Evolutionary conservation across 2,329 filamentous ascomycete genomes (phyloP).

Genomic region (Leptodontidium sp.): DNA sequence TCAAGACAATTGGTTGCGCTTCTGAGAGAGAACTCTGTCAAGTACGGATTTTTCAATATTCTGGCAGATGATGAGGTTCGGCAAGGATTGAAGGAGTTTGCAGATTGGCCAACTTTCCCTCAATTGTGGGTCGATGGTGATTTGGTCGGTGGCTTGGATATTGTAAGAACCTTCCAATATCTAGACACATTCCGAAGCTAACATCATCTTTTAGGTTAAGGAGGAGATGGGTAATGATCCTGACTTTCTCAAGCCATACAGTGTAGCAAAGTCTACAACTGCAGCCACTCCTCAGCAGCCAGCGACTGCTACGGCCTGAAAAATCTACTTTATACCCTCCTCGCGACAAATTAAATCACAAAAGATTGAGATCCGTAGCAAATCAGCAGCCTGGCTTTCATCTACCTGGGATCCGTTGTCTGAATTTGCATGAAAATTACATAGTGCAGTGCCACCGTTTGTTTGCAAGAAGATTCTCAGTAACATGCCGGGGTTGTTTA

Average conservation of each 20-base stretch:
- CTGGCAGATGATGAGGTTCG: constrained; percentile 96
- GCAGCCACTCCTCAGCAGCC: constrained; percentile 12
- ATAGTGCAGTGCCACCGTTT: not conserved
- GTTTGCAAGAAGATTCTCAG: not conserved
- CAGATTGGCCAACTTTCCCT: constrained; percentile 98
- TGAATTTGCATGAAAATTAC: not conserved
- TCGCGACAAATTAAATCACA: not conserved
- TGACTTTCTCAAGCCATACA: constrained; percentile 82
- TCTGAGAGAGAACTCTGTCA: constrained; percentile 86
- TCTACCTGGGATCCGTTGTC: not conserved
- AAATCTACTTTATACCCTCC: constrained; percentile 27
- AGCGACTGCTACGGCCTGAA: constrained; percentile 22
- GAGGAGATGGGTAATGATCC: constrained; percentile 88
- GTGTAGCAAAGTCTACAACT: constrained; percentile 50
- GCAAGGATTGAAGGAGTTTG: constrained; percentile 94
- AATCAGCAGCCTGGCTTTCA: constrained; percentile 3
- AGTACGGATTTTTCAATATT: constrained; percentile 99
- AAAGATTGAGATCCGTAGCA: constrained; percentile 2
- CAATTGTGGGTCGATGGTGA: constrained; percentile 94
- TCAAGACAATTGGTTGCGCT: constrained; percentile 87
- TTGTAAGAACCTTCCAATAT: constrained; percentile 67
- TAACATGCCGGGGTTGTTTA: not conserved
- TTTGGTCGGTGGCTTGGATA: constrained; percentile 91
- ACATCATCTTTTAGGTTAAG: constrained; percentile 71
- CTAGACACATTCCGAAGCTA: constrained; percentile 8